Evolutionary conservation across 2,329 filamentous ascomycete genomes (phyloP), one percentile per base, ranked within the genome.

Genomic region (Fusarium sp.): DNA sequence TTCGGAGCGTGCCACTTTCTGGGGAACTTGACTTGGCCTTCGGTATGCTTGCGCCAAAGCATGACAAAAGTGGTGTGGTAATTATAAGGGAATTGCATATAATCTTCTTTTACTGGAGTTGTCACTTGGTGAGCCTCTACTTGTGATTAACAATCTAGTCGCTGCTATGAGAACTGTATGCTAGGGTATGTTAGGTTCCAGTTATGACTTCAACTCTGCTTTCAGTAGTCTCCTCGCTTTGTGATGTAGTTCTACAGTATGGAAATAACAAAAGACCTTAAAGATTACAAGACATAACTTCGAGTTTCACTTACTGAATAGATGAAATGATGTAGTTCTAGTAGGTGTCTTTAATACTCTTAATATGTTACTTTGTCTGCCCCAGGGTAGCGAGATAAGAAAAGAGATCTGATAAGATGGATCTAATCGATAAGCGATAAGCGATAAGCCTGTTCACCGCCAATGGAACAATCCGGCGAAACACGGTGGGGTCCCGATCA

Each of bases 401-500:
- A 2, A 35, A 35, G 6, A 21, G 6, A 3, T 2, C 18, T 11
- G 48, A 51, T 51, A 51, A 51, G 16, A 3, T 3, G 11, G 0
- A n/a, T n/a, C n/a, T 51, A 51, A 35, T 4, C 0, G 27, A 48
- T n/a, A 29, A n/a, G 3, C 5, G 12, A 45, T 21, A 19, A 0
- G 25, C 25, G 27, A 51, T 37, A 37, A 37, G 12, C 6, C 19
- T 21, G 14, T 10, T 52, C 33, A 18, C 33, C 10, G 23, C 49
- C 10, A 2, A 6, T 7, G 3, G 12, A 52, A 51, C 29, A n/a
- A 42, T 62, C 21, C 62, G 62, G 62, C 18, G 18, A 46, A 64
- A 25, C 5, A 11, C 39, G 38, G 62, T 35, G 59, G 45, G 31
- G 27, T 27, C 15, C 62, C 62, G 62, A 65, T 65, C 62, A 64